Conservation (phyloP, 2,329 filamentous ascomycete genomes). For the Didymella lethalis region DNA sequence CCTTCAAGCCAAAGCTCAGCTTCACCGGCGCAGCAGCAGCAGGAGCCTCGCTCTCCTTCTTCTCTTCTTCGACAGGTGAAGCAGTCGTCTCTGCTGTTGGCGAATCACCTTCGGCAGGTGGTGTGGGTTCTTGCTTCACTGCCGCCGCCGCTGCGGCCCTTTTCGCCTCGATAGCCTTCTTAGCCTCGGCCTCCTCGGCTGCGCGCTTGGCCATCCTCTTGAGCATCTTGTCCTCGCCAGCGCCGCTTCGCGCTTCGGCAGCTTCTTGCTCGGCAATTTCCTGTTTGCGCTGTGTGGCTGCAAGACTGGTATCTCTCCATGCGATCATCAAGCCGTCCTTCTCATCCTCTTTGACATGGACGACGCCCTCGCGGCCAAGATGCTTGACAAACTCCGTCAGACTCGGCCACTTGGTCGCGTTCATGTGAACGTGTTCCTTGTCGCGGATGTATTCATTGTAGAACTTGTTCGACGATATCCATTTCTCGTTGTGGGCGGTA, state of each 20-base stretch:
- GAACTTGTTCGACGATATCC: slow-evolving; percentile 87
- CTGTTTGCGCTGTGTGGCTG: slow-evolving; percentile 80
- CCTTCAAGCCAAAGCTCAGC: slow-evolving; percentile 45
- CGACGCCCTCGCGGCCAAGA: slow-evolving; percentile 85
- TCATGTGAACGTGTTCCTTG: slow-evolving; percentile 83
- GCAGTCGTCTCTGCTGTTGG: slow-evolving; percentile 45
- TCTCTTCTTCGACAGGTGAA: slow-evolving; percentile 75
- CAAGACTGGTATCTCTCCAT: slow-evolving; percentile 92
- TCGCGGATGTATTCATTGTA: slow-evolving; percentile 91
- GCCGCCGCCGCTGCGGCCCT: slow-evolving; percentile 55
- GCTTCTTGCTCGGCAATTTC: slow-evolving; percentile 83
- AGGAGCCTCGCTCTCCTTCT: slow-evolving; percentile 61
- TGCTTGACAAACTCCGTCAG: slow-evolving; percentile 90
- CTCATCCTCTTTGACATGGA: slow-evolving; percentile 82
- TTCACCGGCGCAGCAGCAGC: slow-evolving; percentile 41
- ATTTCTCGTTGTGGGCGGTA: slow-evolving; percentile 90
- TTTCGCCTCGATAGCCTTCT: slow-evolving; percentile 50
- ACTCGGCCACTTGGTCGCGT: slow-evolving; percentile 86
- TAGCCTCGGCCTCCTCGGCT: slow-evolving; percentile 60
- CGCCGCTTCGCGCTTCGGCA: slow-evolving; percentile 89
- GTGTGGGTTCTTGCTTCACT: slow-evolving; percentile 48
- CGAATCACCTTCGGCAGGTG: slow-evolving; percentile 44
- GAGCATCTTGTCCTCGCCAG: slow-evolving; percentile 83
- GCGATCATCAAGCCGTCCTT: slow-evolving; percentile 85
- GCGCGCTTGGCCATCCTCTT: slow-evolving; percentile 84